Conservation (phyloP, 257 asterid species). For the Nicotiana tomentosiformis region DNA sequence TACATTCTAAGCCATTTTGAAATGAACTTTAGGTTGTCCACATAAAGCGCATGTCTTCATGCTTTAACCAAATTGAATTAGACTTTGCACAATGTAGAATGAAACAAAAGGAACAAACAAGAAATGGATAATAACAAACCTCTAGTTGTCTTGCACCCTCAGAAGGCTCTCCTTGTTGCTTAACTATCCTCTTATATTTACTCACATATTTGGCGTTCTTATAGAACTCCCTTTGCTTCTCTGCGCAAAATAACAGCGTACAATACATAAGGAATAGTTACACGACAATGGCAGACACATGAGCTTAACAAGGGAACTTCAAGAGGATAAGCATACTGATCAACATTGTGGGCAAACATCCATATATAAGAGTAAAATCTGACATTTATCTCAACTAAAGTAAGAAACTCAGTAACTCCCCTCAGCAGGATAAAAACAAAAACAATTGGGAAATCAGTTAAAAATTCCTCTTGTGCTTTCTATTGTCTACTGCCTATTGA, state of each 20-base stretch:
- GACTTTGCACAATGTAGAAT: neutral
- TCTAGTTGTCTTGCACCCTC: conserved; percentile 20
- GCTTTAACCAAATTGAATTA: neutral
- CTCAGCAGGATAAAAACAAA: neutral
- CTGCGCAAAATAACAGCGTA: conserved; percentile 31
- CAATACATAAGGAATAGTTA: neutral
- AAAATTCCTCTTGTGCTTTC: too few species aligned
- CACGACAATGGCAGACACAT: neutral
- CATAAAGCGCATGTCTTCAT: neutral
- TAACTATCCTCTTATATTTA: conserved; percentile 57
- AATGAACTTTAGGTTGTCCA: neutral
- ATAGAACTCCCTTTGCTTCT: conserved; percentile 85
- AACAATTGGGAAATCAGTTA: too few species aligned
- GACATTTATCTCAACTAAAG: neutral
- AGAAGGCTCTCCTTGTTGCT: conserved; percentile 39
- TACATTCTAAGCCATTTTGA: neutral
- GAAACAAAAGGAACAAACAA: neutral
- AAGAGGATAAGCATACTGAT: neutral
- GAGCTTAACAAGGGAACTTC: neutral
- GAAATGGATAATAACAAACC: conserved; percentile 26
- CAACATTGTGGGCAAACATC: neutral
- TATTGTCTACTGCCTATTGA: too few species aligned
- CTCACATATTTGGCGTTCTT: conserved; percentile 66
- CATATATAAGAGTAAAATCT: neutral
- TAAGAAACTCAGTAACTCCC: neutral